Evolutionary conservation across 2,329 filamentous ascomycete species (phyloP).

Genomic region (Diaporthe vexans): DNA sequence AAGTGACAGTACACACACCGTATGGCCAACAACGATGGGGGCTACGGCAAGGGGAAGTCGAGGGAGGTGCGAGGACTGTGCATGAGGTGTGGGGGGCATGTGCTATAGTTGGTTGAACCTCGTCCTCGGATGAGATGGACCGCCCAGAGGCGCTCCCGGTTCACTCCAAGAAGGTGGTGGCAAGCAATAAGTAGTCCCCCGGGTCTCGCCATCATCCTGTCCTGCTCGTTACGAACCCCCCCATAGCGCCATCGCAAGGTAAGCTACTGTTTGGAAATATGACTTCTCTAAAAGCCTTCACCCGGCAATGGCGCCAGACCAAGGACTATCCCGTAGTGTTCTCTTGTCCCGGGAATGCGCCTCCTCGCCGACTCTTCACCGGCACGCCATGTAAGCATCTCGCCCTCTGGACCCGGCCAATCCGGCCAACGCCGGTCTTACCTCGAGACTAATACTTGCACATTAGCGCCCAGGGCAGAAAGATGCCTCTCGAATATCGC

Average conservation of each 20-base stretch:
- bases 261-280: constrained; percentile 24
- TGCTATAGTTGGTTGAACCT: constrained; percentile 23
- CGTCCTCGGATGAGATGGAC: constrained; percentile 1
- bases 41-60: constrained; percentile 17
- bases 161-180: constrained; percentile 18
- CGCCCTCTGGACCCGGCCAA: neutral
- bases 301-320: constrained; percentile 23
- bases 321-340: constrained; percentile 25
- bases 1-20: constrained; percentile 28
- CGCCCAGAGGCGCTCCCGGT: constrained; percentile 5
- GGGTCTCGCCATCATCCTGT: neutral
- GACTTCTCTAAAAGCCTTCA: constrained; percentile 23
- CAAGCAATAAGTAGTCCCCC: constrained; percentile 32
- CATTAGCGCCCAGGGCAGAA: constrained; percentile 9
- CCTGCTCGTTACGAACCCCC: constrained; percentile 1
- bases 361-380: constrained; percentile 34
- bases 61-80: constrained; percentile 25
- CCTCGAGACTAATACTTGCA: neutral
- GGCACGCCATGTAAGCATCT: constrained; percentile 35
- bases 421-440: neutral
- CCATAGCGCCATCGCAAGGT: constrained; percentile 17
- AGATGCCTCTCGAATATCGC: constrained; percentile 7
- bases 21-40: constrained; percentile 1
- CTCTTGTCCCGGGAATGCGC: constrained; percentile 25
- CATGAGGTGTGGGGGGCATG: constrained; percentile 29